Conservation (phyloP, 139 green algal species). For the Zygnema circumcarinatum region DNA sequence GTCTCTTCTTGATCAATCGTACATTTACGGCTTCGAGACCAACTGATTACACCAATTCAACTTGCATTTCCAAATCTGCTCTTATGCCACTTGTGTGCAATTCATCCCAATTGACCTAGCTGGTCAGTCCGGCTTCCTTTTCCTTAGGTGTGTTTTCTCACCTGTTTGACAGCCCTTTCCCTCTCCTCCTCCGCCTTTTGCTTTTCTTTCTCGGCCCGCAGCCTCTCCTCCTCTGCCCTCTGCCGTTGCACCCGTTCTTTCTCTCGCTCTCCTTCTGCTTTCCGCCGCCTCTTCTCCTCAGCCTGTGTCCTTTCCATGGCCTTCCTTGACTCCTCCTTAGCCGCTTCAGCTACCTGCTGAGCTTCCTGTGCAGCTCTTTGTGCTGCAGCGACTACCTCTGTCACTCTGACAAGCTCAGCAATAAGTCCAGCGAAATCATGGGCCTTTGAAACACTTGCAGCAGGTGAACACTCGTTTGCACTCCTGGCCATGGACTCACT, state of each 20-base stretch:
- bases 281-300: neutral
- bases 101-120: too few relatives aligned
- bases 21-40: too few relatives aligned
- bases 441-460: too few relatives aligned
- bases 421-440: slow-evolving; percentile 24
- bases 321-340: slow-evolving; percentile 30
- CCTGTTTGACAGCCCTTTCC: neutral
- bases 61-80: too few relatives aligned
- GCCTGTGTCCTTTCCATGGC: neutral
- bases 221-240: slow-evolving; percentile 1
- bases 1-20: too few relatives aligned
- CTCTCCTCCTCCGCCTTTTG: slow-evolving; percentile 8
- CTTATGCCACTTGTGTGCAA: too few relatives aligned
- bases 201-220: neutral
- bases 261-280: slow-evolving; percentile 11
- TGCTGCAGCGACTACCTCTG: slow-evolving; percentile 17
- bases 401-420: slow-evolving; percentile 21
- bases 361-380: slow-evolving; percentile 7
- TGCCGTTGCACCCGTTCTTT: slow-evolving; percentile 9
- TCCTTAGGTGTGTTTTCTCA: too few relatives aligned
- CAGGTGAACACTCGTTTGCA: too few relatives aligned
- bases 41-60: too few relatives aligned
- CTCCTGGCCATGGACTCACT: too few relatives aligned
- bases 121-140: too few relatives aligned
- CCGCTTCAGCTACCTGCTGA: slow-evolving; percentile 9